A percentile compares a stretch with the other conserved stretches of the same genome.
phyloP scores from a whole-genome alignment of 2,329 filamentous ascomycete species.

The Parafenestella ontariensis region DNA sequence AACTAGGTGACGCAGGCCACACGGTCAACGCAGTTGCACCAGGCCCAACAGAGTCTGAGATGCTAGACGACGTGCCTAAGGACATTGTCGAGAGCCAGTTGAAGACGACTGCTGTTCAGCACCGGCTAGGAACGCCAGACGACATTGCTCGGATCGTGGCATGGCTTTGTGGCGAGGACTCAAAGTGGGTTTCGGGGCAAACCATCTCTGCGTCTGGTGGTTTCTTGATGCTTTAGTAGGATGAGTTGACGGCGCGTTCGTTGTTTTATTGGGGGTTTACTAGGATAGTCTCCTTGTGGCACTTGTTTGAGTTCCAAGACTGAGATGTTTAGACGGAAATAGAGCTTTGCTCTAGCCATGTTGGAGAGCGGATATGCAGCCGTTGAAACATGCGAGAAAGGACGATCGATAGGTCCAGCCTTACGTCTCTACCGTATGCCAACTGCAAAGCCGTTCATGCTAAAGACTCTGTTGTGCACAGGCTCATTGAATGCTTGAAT shows the following conservation, averaged over 20 bases:
- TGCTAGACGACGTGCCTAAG: slow-evolving; percentile 61
- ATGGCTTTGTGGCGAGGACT: slow-evolving; percentile 60
- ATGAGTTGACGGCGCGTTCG: slow-evolving; percentile 7
- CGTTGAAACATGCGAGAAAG: slow-evolving; percentile 2
- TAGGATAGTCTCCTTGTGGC: slow-evolving; percentile 19
- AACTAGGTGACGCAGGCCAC: slow-evolving; percentile 63
- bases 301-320: slow-evolving; percentile 34
- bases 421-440: neutral
- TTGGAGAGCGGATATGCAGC: neutral
- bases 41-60: slow-evolving; percentile 65
- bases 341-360: slow-evolving; percentile 6
- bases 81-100: slow-evolving; percentile 60
- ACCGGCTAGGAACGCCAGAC: slow-evolving; percentile 58
- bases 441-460: neutral
- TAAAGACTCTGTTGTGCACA: neutral
- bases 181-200: slow-evolving; percentile 58
- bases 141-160: slow-evolving; percentile 65
- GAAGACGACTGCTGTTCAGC: slow-evolving; percentile 59
- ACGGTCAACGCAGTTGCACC: slow-evolving; percentile 69
- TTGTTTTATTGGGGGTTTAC: slow-evolving; percentile 12
- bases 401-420: neutral
- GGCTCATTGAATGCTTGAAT: neutral
- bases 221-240: slow-evolving; percentile 37
- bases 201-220: slow-evolving; percentile 64
- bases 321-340: slow-evolving; percentile 36